Evolutionary conservation across 2,329 filamentous ascomycete genomes (phyloP).

Genomic region (Diaporthe sp.): DNA sequence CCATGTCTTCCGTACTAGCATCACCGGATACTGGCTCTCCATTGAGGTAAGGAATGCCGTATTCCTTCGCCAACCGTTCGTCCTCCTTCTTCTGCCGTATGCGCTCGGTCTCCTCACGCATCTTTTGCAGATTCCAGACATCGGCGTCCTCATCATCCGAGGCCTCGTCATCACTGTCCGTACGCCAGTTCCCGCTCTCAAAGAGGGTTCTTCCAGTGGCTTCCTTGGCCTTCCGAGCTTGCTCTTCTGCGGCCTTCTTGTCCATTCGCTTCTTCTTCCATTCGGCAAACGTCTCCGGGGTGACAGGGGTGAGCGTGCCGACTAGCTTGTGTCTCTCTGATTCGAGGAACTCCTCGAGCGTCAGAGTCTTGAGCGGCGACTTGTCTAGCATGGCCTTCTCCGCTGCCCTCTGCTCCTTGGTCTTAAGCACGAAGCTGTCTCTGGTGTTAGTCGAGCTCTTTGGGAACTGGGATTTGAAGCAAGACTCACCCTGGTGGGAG

Average conservation of each 20-base stretch:
- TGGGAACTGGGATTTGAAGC: not conserved
- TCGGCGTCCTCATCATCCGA: slow-evolving; percentile 72
- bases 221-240: slow-evolving; percentile 91
- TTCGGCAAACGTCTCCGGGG: slow-evolving; percentile 89
- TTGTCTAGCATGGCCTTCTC: slow-evolving; percentile 98
- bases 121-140: slow-evolving; percentile 82
- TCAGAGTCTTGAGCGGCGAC: slow-evolving; percentile 92
- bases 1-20: slow-evolving; percentile 28
- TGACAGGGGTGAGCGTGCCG: slow-evolving; percentile 92
- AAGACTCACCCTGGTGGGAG: slow-evolving; percentile 87
- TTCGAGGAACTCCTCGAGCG: slow-evolving; percentile 96
- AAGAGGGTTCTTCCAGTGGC: slow-evolving; percentile 95
- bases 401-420: slow-evolving; percentile 93
- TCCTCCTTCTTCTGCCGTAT: slow-evolving; percentile 81
- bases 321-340: slow-evolving; percentile 95
- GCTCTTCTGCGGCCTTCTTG: slow-evolving; percentile 95
- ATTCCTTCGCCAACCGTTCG: slow-evolving; percentile 63
- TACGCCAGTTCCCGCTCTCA: slow-evolving; percentile 93
- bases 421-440: slow-evolving; percentile 91
- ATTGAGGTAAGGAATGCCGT: slow-evolving; percentile 41
- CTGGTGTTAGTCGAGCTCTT: slow-evolving; percentile 17
- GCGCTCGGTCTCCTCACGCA: slow-evolving; percentile 87
- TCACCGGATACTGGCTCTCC: slow-evolving; percentile 34
- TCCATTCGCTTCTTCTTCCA: slow-evolving; percentile 96
- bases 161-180: slow-evolving; percentile 71